Evolutionary conservation across 352 stramenopile genomes (phyloP).

Genomic region (Bremia lactucae): DNA sequence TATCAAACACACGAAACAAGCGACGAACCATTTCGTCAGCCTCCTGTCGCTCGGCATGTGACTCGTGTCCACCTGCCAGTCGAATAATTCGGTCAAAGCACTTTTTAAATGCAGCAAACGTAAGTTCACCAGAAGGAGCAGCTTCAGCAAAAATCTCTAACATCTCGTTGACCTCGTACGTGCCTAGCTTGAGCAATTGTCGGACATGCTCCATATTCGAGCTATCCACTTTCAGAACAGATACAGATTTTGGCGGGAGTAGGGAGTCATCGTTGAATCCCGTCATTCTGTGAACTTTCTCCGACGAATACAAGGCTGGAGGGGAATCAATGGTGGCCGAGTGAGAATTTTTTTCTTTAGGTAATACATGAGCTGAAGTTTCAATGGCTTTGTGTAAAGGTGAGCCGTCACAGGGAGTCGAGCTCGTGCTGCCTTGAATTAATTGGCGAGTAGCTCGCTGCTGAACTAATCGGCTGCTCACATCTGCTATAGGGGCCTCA

Average conservation of each 20-base stretch:
- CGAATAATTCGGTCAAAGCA: constrained; percentile 85
- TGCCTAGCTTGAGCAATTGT: constrained; percentile 70
- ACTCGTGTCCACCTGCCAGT: constrained; percentile 57
- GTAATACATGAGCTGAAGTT: constrained; percentile 2
- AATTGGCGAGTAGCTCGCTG: constrained; percentile 7
- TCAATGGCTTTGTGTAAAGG: constrained; percentile 1
- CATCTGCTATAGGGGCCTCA: constrained; percentile 26
- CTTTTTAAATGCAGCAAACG: constrained; percentile 76
- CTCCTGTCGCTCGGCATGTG: constrained; percentile 56
- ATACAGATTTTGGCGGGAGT: constrained; percentile 35
- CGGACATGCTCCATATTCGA: constrained; percentile 68
- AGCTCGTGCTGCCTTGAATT: constrained; percentile 9
- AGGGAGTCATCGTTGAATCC: constrained; percentile 28
- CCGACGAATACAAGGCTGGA: constrained; percentile 24
- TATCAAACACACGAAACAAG: constrained; percentile 80
- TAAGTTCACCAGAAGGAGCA: constrained; percentile 64
- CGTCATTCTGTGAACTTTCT: constrained; percentile 31
- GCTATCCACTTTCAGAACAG: constrained; percentile 52
- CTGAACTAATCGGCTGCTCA: constrained; percentile 16
- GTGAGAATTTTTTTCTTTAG: constrained; percentile 8
- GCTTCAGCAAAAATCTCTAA: constrained; percentile 84
- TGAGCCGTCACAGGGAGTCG: constrained; percentile 5
- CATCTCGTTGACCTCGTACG: constrained; percentile 82
- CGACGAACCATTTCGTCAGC: constrained; percentile 72
- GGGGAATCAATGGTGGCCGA: constrained; percentile 4